Conservation (phyloP, 73 alveolate genomes). For the Strombidium stylifer region DNA sequence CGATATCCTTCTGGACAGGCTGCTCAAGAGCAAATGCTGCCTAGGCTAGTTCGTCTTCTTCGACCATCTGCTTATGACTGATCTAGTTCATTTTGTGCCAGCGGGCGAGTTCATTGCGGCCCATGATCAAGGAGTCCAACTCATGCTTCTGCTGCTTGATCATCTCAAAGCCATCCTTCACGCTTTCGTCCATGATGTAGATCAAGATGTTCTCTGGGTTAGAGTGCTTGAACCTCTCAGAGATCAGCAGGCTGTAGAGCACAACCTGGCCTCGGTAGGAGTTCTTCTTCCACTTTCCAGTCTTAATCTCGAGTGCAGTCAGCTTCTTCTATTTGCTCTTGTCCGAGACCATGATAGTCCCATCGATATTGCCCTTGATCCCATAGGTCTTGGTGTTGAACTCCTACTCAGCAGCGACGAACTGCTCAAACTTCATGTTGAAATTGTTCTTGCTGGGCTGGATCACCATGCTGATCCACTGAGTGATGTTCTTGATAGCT, state of each 20-base stretch:
- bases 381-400: constrained; percentile 47
- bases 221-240: constrained; percentile 47
- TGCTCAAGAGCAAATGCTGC: background rate
- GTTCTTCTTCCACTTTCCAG: constrained; percentile 38
- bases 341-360: constrained; percentile 44
- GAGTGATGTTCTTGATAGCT: constrained; percentile 19
- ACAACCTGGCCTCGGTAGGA: constrained; percentile 55
- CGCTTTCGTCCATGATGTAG: constrained; percentile 41
- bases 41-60: background rate
- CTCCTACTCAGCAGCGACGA: constrained; percentile 65
- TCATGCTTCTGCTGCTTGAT: constrained; percentile 7
- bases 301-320: constrained; percentile 60
- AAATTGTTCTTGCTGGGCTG: background rate
- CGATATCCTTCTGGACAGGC: background rate
- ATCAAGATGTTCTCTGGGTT: constrained; percentile 49
- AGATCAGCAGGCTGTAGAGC: constrained; percentile 38
- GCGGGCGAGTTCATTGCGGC: constrained; percentile 23
- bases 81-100: constrained; percentile 11
- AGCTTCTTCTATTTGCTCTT: background rate
- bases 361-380: constrained; percentile 59
- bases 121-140: background rate
- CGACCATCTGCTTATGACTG: background rate
- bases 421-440: constrained; percentile 3
- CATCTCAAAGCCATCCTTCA: constrained; percentile 3
- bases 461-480: constrained; percentile 21